A percentile compares a stretch with the other conserved stretches of the same genome.
phyloP scores from a whole-genome alignment of 2,329 filamentous ascomycete genomes.

The Delphinella strobiligena region DNA sequence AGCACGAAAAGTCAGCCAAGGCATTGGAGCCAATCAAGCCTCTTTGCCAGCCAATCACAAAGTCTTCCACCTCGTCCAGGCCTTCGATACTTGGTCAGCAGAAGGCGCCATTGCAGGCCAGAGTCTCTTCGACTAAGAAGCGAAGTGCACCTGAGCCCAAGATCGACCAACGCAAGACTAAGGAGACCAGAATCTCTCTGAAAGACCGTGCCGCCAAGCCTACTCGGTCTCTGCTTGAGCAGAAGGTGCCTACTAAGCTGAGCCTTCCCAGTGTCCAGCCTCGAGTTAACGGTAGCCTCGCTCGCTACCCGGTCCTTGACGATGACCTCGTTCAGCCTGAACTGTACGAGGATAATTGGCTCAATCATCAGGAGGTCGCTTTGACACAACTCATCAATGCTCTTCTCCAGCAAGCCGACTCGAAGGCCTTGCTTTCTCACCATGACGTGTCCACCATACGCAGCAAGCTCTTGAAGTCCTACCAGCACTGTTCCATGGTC shows the following conservation, averaged over 20 bases:
- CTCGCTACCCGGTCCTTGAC: slow-evolving; percentile 37
- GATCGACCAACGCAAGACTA: slow-evolving; percentile 2
- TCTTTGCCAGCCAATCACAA: too few species aligned
- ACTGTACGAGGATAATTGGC: slow-evolving; percentile 52
- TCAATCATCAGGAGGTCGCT: slow-evolving; percentile 48
- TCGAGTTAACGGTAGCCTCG: slow-evolving; percentile 11
- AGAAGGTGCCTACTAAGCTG: slow-evolving; percentile 5
- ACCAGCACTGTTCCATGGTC: slow-evolving; percentile 40
- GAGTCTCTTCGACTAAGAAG: slow-evolving; percentile 2
- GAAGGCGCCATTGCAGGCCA: background rate
- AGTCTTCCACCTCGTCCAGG: too few species aligned
- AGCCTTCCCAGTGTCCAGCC: slow-evolving; percentile 14
- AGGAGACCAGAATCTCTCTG: too few species aligned
- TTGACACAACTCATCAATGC: slow-evolving; percentile 49
- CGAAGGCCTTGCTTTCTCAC: slow-evolving; percentile 12
- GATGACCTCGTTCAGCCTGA: slow-evolving; percentile 45
- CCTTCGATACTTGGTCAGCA: slow-evolving; percentile 1
- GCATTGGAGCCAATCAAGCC: too few species aligned
- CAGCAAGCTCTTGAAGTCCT: slow-evolving; percentile 38
- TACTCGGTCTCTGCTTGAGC: background rate
- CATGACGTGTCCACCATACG: slow-evolving; percentile 21
- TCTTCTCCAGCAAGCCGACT: slow-evolving; percentile 34
- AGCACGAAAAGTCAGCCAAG: background rate
- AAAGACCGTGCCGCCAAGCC: too few species aligned
- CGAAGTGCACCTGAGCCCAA: slow-evolving; percentile 3